Percentiles rank a stretch among this genome's conserved stretches.
These are phyloP conservation scores for Aspergillus udagawae DNA, from an alignment of 2,329 filamentous ascomycete genomes.

Conservation along the genomic window DNA sequence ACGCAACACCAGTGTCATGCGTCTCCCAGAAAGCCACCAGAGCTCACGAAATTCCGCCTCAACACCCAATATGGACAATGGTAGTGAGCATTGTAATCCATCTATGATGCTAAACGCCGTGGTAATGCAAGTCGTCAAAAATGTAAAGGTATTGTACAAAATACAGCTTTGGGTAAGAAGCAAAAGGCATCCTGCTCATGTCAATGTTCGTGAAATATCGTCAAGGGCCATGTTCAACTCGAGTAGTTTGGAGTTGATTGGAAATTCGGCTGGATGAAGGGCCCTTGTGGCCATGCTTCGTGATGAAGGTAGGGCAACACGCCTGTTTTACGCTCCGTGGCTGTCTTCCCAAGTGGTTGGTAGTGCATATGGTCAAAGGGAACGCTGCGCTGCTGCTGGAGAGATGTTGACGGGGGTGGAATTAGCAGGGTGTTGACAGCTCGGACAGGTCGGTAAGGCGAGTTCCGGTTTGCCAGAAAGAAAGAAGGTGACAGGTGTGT, in stretches of 20 bases:
- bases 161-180: conserved; percentile 10
- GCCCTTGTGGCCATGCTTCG: conserved; percentile 40
- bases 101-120: conserved; percentile 19
- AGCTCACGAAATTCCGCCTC: conserved; percentile 7
- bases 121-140: conserved; percentile 18
- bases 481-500: conserved; percentile 79
- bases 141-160: conserved; percentile 11
- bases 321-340: conserved; percentile 62
- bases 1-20: conserved; percentile 11
- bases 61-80: background rate
- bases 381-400: conserved; percentile 67
- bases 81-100: background rate
- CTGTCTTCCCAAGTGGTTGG: conserved; percentile 67
- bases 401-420: conserved; percentile 73
- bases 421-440: conserved; percentile 88
- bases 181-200: conserved; percentile 22
- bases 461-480: conserved; percentile 82
- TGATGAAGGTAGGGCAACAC: conserved; percentile 58
- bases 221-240: conserved; percentile 18
- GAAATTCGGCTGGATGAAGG: conserved; percentile 27
- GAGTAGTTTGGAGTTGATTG: conserved; percentile 28
- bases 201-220: conserved; percentile 25
- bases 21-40: conserved; percentile 1
- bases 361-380: conserved; percentile 76
- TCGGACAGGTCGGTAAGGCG: conserved; percentile 87